A percentile compares a stretch with the other conserved stretches of the same genome.
These are phyloP conservation scores for Mycocentrospora acerina DNA, from an alignment of 2,329 filamentous ascomycete species.

Conservation along the genomic window DNA sequence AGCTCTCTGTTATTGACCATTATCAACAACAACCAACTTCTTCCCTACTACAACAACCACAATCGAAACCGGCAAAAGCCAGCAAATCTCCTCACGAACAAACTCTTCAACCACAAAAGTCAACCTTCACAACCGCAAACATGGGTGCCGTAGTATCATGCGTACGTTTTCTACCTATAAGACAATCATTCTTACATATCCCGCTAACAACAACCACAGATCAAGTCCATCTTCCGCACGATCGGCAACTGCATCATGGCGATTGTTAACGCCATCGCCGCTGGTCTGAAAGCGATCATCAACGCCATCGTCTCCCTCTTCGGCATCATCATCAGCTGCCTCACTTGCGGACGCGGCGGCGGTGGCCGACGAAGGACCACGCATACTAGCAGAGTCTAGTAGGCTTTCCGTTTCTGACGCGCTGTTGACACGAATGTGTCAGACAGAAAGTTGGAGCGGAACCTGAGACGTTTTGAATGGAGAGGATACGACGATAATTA, in stretches of 20 bases:
- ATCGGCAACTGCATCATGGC: slow-evolving; percentile 51
- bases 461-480: slow-evolving; percentile 8
- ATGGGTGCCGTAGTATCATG: slow-evolving; percentile 87
- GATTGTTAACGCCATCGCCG: slow-evolving; percentile 49
- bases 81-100: background rate
- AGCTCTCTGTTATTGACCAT: slow-evolving; percentile 7
- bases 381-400: slow-evolving; percentile 44
- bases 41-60: slow-evolving; percentile 1
- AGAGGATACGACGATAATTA: too few relatives aligned
- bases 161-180: slow-evolving; percentile 64
- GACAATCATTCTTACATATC: background rate
- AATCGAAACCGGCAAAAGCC: background rate
- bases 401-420: slow-evolving; percentile 18
- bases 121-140: slow-evolving; percentile 37
- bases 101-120: background rate
- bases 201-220: slow-evolving; percentile 34
- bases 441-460: slow-evolving; percentile 19
- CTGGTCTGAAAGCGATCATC: slow-evolving; percentile 50
- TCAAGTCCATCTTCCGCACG: slow-evolving; percentile 48
- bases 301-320: slow-evolving; percentile 53
- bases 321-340: slow-evolving; percentile 52
- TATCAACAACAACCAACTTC: slow-evolving; percentile 5
- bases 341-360: slow-evolving; percentile 51
- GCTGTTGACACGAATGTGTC: slow-evolving; percentile 9
- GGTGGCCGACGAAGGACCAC: slow-evolving; percentile 38